Evolutionary conservation across 2,329 filamentous ascomycete genomes (phyloP).

Genomic region (Aaosphaeria pasadenensis): DNA sequence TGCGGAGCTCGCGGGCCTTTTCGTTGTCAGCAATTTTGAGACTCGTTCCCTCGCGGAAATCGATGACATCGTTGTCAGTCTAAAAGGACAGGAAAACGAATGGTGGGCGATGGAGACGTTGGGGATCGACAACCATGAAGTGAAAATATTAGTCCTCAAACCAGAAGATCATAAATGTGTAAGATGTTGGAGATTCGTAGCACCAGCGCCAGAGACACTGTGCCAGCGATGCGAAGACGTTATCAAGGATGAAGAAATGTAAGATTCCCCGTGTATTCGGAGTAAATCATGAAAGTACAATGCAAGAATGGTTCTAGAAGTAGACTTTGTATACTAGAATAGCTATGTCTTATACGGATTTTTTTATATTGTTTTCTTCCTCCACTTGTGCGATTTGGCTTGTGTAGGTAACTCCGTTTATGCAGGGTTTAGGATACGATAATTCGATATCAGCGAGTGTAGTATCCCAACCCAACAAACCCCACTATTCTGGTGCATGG

Average conservation of each 20-base stretch:
- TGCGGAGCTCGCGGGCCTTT: conserved; percentile 36
- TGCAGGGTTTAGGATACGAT: no score
- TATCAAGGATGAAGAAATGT: conserved; percentile 39
- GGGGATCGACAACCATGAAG: conserved; percentile 26
- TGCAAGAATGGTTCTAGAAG: no score
- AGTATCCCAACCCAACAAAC: no score
- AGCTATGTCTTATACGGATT: no score
- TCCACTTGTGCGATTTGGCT: no score
- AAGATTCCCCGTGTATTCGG: no score
- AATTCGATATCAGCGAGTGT: no score
- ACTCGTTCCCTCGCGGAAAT: conserved; percentile 9
- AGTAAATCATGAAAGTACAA: no score
- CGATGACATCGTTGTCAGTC: conserved; percentile 6
- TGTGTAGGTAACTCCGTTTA: no score
- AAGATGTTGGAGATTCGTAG: conserved; percentile 84
- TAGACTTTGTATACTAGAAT: no score
- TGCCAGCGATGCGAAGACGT: conserved; percentile 73
- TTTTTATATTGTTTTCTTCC: no score
- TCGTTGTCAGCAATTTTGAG: conserved; percentile 42
- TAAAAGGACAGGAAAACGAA: conserved; percentile 18
- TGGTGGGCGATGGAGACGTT: conserved; percentile 24
- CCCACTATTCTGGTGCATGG: no score
- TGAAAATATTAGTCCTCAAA: conserved; percentile 31
- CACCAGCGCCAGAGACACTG: conserved; percentile 62
- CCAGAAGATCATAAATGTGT: conserved; percentile 68